phyloP scores from a whole-genome alignment of 331 rosid genomes.

The Spiraea crenata region DNA sequence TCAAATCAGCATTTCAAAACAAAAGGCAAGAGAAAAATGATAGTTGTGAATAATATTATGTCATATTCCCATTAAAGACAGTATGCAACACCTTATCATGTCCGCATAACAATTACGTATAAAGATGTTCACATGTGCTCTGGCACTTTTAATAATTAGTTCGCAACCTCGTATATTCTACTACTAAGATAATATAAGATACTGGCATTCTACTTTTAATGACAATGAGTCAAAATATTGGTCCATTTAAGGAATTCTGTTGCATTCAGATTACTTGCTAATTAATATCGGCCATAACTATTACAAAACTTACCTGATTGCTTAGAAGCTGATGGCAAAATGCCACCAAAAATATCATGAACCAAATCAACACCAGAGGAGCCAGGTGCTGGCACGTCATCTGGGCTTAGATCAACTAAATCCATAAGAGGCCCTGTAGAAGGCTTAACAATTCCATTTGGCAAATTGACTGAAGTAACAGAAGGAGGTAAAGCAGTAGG shows the following conservation, averaged over 20 bases:
- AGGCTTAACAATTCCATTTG: constrained; percentile 78
- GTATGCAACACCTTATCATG: not conserved
- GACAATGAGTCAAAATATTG: not conserved
- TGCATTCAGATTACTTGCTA: no score
- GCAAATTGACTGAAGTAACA: constrained; percentile 57
- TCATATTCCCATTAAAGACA: not conserved
- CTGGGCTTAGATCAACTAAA: constrained; percentile 80
- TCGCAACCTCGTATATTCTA: not conserved
- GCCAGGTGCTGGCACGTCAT: constrained; percentile 78
- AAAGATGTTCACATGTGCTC: not conserved
- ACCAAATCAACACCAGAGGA: constrained; percentile 79
- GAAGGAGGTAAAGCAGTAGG: constrained; percentile 52
- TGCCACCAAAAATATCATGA: constrained; percentile 90
- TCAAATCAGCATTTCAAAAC: not conserved
- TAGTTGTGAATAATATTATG: constrained; percentile 1
- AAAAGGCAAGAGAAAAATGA: not conserved
- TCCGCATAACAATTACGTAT: not conserved
- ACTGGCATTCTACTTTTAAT: not conserved
- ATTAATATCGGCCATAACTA: not conserved
- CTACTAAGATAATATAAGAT: not conserved
- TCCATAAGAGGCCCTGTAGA: constrained; percentile 77
- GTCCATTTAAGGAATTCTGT: not conserved
- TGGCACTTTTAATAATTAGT: not conserved
- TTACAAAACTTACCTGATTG: constrained; percentile 67
- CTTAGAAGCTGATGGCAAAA: constrained; percentile 52